Conservation (phyloP, 1,284 basidiomycete species). For the Malassezia psittaci region DNA sequence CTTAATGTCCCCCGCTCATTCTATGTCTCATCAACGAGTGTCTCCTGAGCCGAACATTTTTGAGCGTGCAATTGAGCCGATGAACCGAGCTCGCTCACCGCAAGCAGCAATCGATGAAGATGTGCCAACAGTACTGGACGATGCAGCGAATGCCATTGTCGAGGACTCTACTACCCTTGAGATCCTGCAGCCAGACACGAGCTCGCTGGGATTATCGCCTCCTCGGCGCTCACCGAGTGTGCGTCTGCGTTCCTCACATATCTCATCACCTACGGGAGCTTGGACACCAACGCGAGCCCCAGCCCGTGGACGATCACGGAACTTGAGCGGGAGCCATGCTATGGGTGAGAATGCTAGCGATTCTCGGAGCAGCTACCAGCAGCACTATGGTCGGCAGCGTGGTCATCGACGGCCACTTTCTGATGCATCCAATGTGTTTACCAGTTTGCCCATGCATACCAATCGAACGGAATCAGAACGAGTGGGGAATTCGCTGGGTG, state of each 20-base stretch:
- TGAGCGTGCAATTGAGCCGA: conserved; percentile 42
- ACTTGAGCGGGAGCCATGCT: background rate
- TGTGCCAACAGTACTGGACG: conserved; percentile 40
- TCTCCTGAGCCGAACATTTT: conserved; percentile 32
- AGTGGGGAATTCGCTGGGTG: background rate
- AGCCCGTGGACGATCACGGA: background rate
- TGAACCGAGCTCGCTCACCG: conserved; percentile 38
- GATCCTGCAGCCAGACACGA: conserved; percentile 29
- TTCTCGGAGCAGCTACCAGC: background rate
- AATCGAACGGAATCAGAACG: conserved; percentile 1
- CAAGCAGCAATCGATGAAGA: conserved; percentile 42
- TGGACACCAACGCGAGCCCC: background rate
- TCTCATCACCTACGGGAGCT: background rate
- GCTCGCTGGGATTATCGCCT: background rate
- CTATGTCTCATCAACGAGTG: background rate
- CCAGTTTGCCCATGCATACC: background rate
- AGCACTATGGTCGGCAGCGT: conserved; percentile 1
- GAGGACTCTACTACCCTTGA: conserved; percentile 34
- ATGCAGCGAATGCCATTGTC: conserved; percentile 41
- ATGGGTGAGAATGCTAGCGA: background rate
- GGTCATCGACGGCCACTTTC: conserved; percentile 14
- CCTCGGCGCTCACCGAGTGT: background rate
- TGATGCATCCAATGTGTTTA: conserved; percentile 4
- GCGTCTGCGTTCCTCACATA: background rate
- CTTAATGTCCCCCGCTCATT: background rate